Base-by-base conservation (phyloP, 768 basidiomycete species). In the Panus rudis region DNA sequence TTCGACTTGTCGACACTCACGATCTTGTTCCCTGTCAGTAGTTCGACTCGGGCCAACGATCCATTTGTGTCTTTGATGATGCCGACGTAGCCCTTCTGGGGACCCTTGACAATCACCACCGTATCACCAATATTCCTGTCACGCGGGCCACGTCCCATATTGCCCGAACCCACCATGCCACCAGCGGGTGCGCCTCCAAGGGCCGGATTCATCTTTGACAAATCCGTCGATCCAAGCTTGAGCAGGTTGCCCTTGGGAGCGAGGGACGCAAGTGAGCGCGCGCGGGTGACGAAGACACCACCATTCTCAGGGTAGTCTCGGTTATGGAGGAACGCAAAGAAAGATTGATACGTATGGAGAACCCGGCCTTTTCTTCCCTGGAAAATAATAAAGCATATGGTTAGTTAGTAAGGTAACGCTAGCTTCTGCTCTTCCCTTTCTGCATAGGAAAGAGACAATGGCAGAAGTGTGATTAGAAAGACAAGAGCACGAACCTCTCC, bases 31-130 rank as follows among this genome's bases (percentile, higher is more conserved):
- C 84, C 84, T 12, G 91, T 82, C 47, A 75, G 70, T n/a, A 99
- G 68, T 62, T 98, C 96, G 12, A 99, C 92, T 31, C 96, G 78
- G 2, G 85, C 89, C 44, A 80, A 70, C 28, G 73, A 71, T 4
- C 92, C 94, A 46, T 92, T 94, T 22, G 92, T 88, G 58, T 98
- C 96, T 64, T 93, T 97, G 70, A 98, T 87, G 4, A 81, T 79
- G 6, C 96, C 96, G 34, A 83, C 72, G 53, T 93, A 85, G 12
- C 92, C 89, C 63, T 99, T 99, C 57, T 84, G 79, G 4, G 87
- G 75, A 4, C 96, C 96, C 59, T 90, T 87, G 47, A 89, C 70
- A 4, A 98, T 78, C 10, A 75, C 74, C 27, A 98, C 89, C 13
- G 73, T 71, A 1, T 75, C 71, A 13, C 92, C 92, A 50, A 92